phyloP scores from a whole-genome alignment of 805 yeast species.

The Sugiyamaella qingdaonensis region DNA sequence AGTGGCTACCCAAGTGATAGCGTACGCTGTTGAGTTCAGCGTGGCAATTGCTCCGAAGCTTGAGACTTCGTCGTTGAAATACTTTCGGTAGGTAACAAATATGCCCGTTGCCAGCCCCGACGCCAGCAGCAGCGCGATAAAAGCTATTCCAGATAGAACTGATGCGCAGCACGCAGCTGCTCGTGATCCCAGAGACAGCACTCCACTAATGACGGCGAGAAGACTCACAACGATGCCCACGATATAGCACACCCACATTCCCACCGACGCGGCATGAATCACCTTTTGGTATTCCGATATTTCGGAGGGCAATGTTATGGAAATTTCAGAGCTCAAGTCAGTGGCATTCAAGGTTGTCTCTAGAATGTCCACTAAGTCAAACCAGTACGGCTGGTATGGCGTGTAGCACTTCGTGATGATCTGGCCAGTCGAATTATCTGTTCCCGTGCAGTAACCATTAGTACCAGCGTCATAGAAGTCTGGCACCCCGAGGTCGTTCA shows the following conservation, averaged over 20 bases:
- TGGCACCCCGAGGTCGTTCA: constrained; percentile 37
- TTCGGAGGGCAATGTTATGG: constrained; percentile 49
- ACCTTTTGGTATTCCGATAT: constrained; percentile 44
- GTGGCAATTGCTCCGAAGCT: constrained; percentile 53
- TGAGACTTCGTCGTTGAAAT: constrained; percentile 46
- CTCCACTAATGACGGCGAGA: constrained; percentile 35
- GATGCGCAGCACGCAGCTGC: constrained; percentile 44
- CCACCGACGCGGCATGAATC: constrained; percentile 47
- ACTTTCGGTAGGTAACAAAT: constrained; percentile 45
- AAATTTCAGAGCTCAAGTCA: constrained; percentile 20
- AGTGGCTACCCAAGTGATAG: constrained; percentile 60
- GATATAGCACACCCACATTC: constrained; percentile 55
- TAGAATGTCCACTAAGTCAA: constrained; percentile 46
- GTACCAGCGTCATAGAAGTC: constrained; percentile 52
- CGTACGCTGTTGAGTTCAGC: constrained; percentile 49
- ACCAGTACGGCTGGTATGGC: constrained; percentile 51
- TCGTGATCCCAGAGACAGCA: constrained; percentile 45
- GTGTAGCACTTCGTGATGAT: constrained; percentile 48
- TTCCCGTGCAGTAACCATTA: constrained; percentile 62
- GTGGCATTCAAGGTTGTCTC: constrained; percentile 21
- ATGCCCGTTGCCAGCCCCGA: constrained; percentile 62
- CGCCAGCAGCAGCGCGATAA: constrained; percentile 35
- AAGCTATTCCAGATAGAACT: constrained; percentile 39
- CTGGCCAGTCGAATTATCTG: constrained; percentile 24
- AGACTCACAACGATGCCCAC: constrained; percentile 45